These are phyloP conservation scores for Aspergillus ustus DNA, from an alignment of 2,329 filamentous ascomycete species.

Conservation along the genomic window DNA sequence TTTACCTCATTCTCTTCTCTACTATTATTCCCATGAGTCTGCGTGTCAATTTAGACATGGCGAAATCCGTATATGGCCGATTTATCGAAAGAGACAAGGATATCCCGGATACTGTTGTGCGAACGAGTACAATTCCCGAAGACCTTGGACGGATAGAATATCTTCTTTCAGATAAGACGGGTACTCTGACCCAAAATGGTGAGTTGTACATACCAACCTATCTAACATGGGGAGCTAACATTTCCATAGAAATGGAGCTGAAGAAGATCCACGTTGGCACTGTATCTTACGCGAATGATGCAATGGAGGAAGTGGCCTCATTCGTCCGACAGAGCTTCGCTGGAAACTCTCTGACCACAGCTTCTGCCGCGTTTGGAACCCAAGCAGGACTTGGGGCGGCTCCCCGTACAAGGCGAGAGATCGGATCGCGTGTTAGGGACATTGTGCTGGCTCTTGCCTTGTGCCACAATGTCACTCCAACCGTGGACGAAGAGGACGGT, in stretches of 20 bases:
- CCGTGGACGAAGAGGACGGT: slow-evolving; percentile 80
- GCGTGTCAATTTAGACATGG: slow-evolving; percentile 94
- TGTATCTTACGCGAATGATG: slow-evolving; percentile 96
- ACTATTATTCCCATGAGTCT: slow-evolving; percentile 98
- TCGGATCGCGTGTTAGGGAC: slow-evolving; percentile 89
- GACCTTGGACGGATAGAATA: slow-evolving; percentile 96
- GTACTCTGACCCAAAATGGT: slow-evolving; percentile 93
- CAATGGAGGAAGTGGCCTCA: slow-evolving; percentile 92
- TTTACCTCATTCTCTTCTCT: slow-evolving; percentile 98
- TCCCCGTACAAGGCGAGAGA: slow-evolving; percentile 87
- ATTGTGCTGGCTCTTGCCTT: slow-evolving; percentile 89
- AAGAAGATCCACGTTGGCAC: slow-evolving; percentile 98
- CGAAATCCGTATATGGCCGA: slow-evolving; percentile 92
- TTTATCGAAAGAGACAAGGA: slow-evolving; percentile 92
- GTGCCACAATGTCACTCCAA: slow-evolving; percentile 97
- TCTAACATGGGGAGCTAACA: slow-evolving; percentile 25
- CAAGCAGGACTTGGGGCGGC: slow-evolving; percentile 62
- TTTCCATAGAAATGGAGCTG: slow-evolving; percentile 85
- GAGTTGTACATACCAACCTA: slow-evolving; percentile 28
- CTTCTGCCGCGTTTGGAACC: slow-evolving; percentile 71
- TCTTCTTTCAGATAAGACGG: slow-evolving; percentile 93
- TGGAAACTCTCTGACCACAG: slow-evolving; percentile 66
- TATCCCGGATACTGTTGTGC: slow-evolving; percentile 89
- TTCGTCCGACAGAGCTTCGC: slow-evolving; percentile 87
- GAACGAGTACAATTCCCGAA: slow-evolving; percentile 96